Evolutionary conservation across 2,329 filamentous ascomycete genomes (phyloP), one percentile per base, ranked within the genome.

Genomic region (Talaromyces verruculosus): DNA sequence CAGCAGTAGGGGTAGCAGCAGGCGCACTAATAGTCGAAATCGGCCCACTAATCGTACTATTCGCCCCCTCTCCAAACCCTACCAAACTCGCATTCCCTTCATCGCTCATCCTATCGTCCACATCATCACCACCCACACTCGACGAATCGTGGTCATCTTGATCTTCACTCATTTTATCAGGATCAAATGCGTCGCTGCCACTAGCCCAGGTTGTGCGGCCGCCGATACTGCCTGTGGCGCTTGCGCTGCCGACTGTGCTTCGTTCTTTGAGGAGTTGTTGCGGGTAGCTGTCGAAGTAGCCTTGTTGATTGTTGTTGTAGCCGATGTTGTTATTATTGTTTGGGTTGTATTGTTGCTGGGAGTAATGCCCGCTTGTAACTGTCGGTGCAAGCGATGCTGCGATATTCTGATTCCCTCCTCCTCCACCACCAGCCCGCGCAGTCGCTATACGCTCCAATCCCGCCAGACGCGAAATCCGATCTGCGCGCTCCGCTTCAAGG

Each of bases 391-490:
- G 19, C 37, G 57, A 60, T 19, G 37, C 57, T 17, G 28, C n/a
- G 13, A 57, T n/a, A 19, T 63, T 65, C 67, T 72, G 68, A 78
- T 79, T 72, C 82, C 67, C 22, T 53, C 72, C 74, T 2, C 57
- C 22, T 1, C 33, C 57, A n/a, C 39, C 43, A 25, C 60, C 41
- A 17, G 86, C 83, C 68, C 91, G 89, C 51, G 90, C 84, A n/a
- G 92, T 91, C 17, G 91, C 89, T 65, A 97, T 89, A 65, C 91
- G 88, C 77, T 96, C 93, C 43, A 97, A 87, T n/a, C 94, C 94
- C 13, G 93, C 91, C 25, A 97, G 88, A 61, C 94, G 93, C 51
- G 93, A 97, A 78, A 98, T 97, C 73, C 94, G 93, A 79, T 97
- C 93, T 69, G 92, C 93, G 71, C 93, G 92, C 78, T 97, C 93